Base-by-base conservation (phyloP, 768 basidiomycete genomes). In the Boletellus sp. region DNA sequence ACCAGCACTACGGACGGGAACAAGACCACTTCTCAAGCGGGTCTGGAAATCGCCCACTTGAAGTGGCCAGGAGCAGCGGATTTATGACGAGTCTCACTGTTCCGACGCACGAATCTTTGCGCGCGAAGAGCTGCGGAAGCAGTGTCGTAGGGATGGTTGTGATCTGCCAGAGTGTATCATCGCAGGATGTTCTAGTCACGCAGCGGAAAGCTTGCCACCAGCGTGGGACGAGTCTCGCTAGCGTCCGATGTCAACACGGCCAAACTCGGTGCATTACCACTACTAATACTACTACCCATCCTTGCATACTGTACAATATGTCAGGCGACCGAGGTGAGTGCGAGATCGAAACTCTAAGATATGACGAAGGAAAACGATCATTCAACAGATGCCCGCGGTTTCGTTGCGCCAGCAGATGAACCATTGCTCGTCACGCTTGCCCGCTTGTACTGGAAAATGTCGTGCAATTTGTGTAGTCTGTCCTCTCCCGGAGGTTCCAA, bases 371-470 rank as follows among this genome's bases (percentile, higher is more conserved):
- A 43, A 51, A 45, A 50, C 33, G 24, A 45, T 67, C 57, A 62
- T 53, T 62, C 62, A 34, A 53, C 40, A 24, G 49, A 54, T 31
- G 50, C 10, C 16, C 50, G 56, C 17, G 56, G 55, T 33, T 50
- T 60, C 16, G 49, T 46, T 15, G 45, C 61, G 35, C 59, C 50
- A 10, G 43, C 53, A 3, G 64, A 73, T 10, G 78, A 77, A 6
- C 68, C 71, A 45, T 70, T 74, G 59, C 76, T 78, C 22, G 67
- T 59, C 34, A 79, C 79, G 63, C 87, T 89, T 22, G 84, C 79
- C 47, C 87, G 79, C 34, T 63, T 70, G 68, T 92, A 91, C 58
- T 88, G 87, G 70, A 91, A 92, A 54, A 91, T 75, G 61, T 87
- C 81, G 63, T 91, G 90, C 45, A 92, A 65, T 58, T 84, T 74